Evolutionary conservation across 805 yeast species (phyloP), one percentile per base, ranked within the genome.

Genomic region (Phaffomyces opuntiae): DNA sequence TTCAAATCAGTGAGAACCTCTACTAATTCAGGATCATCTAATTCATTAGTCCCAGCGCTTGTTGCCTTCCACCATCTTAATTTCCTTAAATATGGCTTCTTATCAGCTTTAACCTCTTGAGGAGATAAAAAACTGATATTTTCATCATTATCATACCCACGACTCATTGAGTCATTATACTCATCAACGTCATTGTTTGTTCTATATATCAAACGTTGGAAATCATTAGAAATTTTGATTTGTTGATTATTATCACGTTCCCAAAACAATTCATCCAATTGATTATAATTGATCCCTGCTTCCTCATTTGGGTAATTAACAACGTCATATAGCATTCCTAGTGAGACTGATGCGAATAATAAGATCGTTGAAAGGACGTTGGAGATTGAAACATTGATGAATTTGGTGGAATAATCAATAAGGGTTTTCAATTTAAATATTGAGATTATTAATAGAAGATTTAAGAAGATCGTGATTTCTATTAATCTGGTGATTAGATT

Each of bases 11-110:
- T 16, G 13, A n/a, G 27, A 25, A 40, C 42, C 7, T 40, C 44
- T 7, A 37, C 27, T 7, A 45, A 19, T 34, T 40, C 48, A 14
- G 48, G 44, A 7, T 6, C 24, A 6, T 14, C 7, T 11, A 21
- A 21, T 21, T 14, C 4, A 4, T 26, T 26, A 9, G 13, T 13
- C 9, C n/a, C 42, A 14, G 39, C 34, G 21, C 32, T 5, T 16
- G 42, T 25, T 7, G 48, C 32, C 29, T 19, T 42, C 50, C 52
- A 47, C 42, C 44, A 40, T n/a, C 39, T 36, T 26, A 47, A 36
- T 19, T 38, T 38, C 6, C 41, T 26, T 16, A 44, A 33, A 21
- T 39, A 9, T 31, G 31, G 40, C 27, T 16, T 33, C 9, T 33
- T 16, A 33, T 33, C 19, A 8, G n/a, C 7, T 9, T 17, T 33